Base-by-base conservation (phyloP, 164 flowering plant species). In the Chimonanthus salicifolius region DNA sequence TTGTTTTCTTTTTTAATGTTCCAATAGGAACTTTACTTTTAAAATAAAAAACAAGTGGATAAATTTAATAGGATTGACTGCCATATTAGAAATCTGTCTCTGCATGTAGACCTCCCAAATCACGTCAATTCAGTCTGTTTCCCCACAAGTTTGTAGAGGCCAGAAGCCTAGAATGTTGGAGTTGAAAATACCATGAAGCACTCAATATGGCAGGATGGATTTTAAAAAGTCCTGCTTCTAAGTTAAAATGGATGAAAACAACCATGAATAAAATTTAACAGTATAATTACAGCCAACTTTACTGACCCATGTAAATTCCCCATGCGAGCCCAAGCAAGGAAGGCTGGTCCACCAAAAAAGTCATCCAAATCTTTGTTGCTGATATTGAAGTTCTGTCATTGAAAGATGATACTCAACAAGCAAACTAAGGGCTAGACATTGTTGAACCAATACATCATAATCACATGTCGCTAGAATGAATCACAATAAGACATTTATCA, bases 281-380 rank as follows among this genome's bases (percentile, higher is more conserved):
- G 5, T 50, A 71, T 6, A 71, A 64, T 43, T 7, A 16, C 10
- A 43, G 45, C 58, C 67, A 74, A 64, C 7, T 74, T 54, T 67
- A 83, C 90, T 20, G 79, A 95, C 98, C 87, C 90, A 80, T 93
- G 99, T 67, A 95, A 84, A 82, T 95, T 95, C 77, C 97, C 98
- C 99, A 95, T 95, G 73, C 97, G 98, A 78, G 99, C 99, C 99
- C 99, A 93, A 49, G 99, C 98, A 85, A 95, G 97, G 80, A 93
- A 95, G 71, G 99, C 99, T 45, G 99, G 97, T 79, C 99, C 99
- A 66, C 97, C 96, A 80, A 93, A 95, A 83, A 93, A 95, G 76
- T 83, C 85, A 83, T 88, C 77, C 85, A 93, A 78, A 63, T 90
- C 97, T 71, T 85, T 82, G 58, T 70, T 74, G 62, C 78, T 89